Percentiles rank a stretch among this genome's conserved stretches.
phyloP scores from a whole-genome alignment of 371 early-diverging fungal genomes.

The Haplosporangium sp. region DNA sequence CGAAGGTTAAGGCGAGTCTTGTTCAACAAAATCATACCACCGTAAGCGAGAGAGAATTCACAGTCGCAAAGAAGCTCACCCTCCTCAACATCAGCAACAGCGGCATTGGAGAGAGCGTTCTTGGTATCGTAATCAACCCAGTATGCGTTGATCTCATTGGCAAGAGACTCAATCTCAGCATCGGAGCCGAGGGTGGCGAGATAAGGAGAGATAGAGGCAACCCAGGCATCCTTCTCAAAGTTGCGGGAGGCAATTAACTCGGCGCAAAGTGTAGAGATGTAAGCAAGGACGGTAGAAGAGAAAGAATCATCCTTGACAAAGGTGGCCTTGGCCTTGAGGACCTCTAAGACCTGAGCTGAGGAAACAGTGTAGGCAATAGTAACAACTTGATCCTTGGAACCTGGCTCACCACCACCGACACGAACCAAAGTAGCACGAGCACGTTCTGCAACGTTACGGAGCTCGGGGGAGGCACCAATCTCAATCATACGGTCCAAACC shows the following conservation, averaged over 20 bases:
- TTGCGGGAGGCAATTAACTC: conserved; percentile 65
- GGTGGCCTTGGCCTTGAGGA: conserved; percentile 37
- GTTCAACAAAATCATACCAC: conserved; percentile 85
- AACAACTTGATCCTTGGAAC: conserved; percentile 46
- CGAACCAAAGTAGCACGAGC: conserved; percentile 67
- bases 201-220: conserved; percentile 63
- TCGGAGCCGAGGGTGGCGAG: conserved; percentile 64
- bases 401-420: conserved; percentile 66
- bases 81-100: conserved; percentile 74
- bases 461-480: conserved; percentile 82
- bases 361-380: conserved; percentile 42
- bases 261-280: conserved; percentile 60
- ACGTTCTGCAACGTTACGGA: conserved; percentile 71
- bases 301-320: conserved; percentile 58
- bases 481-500: conserved; percentile 81
- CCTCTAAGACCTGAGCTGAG: conserved; percentile 35
- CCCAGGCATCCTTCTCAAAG: conserved; percentile 65
- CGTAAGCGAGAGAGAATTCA: conserved; percentile 86
- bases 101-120: conserved; percentile 62
- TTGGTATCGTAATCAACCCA: conserved; percentile 60
- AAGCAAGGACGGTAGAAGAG: conserved; percentile 59
- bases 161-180: conserved; percentile 47
- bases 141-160: conserved; percentile 55
- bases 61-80: conserved; percentile 85
- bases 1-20: conserved; percentile 80